These are phyloP conservation scores for Peniophora sp. DNA, from an alignment of 1,284 basidiomycete genomes.

Conservation along the genomic window DNA sequence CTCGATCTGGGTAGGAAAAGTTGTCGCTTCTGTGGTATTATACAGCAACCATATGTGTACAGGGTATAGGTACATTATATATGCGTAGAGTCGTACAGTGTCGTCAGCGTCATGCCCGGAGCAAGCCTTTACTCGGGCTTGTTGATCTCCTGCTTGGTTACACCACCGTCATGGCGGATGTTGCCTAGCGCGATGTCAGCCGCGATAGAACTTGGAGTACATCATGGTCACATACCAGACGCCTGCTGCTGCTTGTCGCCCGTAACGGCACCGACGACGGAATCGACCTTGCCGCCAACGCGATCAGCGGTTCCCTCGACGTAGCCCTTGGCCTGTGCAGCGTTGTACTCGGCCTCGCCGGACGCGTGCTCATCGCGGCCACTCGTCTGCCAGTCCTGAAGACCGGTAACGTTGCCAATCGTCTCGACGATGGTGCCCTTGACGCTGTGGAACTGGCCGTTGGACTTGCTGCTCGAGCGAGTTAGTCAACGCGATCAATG, in stretches of 20 bases:
- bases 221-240: constrained; percentile 30
- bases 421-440: constrained; percentile 57
- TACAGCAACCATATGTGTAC: not conserved
- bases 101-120: not conserved
- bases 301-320: constrained; percentile 54
- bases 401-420: constrained; percentile 42
- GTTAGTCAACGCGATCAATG: not conserved
- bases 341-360: constrained; percentile 56
- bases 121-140: constrained; percentile 6
- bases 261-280: constrained; percentile 53
- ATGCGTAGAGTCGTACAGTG: not conserved
- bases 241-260: constrained; percentile 59
- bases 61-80: not conserved
- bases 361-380: constrained; percentile 60
- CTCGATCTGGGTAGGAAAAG: no score
- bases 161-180: constrained; percentile 30
- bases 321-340: constrained; percentile 45
- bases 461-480: constrained; percentile 39
- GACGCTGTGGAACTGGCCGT: constrained; percentile 53
- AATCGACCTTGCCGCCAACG: constrained; percentile 57
- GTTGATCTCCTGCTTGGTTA: constrained; percentile 27
- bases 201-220: no score
- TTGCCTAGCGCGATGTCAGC: constrained; percentile 15
- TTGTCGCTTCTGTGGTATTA: not conserved
- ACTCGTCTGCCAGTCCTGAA: constrained; percentile 37